Percentiles rank a stretch among this genome's conserved stretches.
phyloP scores from a whole-genome alignment of 495 filamentous ascomycete genomes.

The Aspergillus nanangensis region DNA sequence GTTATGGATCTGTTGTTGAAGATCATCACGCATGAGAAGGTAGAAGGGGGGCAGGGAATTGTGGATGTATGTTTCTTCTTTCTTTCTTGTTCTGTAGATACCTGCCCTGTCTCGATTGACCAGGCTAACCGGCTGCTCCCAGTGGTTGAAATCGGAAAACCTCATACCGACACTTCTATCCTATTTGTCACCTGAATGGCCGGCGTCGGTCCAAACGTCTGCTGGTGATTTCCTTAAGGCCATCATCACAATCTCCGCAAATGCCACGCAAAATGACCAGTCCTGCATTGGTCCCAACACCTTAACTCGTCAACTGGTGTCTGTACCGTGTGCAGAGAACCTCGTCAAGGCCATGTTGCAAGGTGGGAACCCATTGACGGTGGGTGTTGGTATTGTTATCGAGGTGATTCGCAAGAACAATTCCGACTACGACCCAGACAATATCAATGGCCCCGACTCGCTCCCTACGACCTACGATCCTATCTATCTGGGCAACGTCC shows the following conservation, averaged over 20 bases:
- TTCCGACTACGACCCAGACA: constrained; percentile 95
- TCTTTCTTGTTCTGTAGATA: too few species aligned
- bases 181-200: constrained; percentile 78
- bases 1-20: constrained; percentile 97
- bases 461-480: constrained; percentile 82
- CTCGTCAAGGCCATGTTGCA: constrained; percentile 88
- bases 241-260: constrained; percentile 97
- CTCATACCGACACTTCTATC: constrained; percentile 86
- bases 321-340: constrained; percentile 71
- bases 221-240: constrained; percentile 98
- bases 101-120: too few species aligned
- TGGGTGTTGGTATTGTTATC: constrained; percentile 95
- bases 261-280: constrained; percentile 95
- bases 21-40: constrained; percentile 94
- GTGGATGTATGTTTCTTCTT: constrained; percentile 84
- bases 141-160: constrained; percentile 92
- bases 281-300: constrained; percentile 98
- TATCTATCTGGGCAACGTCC: constrained; percentile 92
- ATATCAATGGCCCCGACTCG: constrained; percentile 69
- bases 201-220: constrained; percentile 86
- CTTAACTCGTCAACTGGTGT: constrained; percentile 93
- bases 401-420: constrained; percentile 99
- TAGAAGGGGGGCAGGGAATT: constrained; percentile 84
- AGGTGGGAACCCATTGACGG: constrained; percentile 91
- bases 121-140: too few species aligned